These are phyloP conservation scores for Pseudomassariella vexata DNA, from an alignment of 2,329 filamentous ascomycete species.

Conservation along the genomic window DNA sequence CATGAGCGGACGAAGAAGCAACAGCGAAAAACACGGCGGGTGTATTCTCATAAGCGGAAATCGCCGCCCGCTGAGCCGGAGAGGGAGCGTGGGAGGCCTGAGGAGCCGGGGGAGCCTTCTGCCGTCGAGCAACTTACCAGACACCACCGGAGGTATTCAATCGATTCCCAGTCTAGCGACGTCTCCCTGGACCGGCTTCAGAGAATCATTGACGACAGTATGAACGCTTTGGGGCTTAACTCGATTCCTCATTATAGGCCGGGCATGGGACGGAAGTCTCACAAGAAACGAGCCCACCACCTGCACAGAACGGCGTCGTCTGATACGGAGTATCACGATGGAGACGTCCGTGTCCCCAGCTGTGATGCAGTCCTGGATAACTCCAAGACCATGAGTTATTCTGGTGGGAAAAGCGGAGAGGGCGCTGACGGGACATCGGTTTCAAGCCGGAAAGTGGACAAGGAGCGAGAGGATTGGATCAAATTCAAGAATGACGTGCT, in stretches of 20 bases:
- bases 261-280: conserved; percentile 37
- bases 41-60: conserved; percentile 34
- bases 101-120: conserved; percentile 3
- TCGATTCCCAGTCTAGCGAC: conserved; percentile 61
- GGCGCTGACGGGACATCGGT: conserved; percentile 34
- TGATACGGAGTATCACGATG: conserved; percentile 79
- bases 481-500: conserved; percentile 89
- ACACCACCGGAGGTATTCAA: conserved; percentile 43
- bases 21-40: conserved; percentile 43
- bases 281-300: conserved; percentile 26
- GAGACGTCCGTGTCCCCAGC: conserved; percentile 75
- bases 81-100: conserved; percentile 10
- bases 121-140: conserved; percentile 6
- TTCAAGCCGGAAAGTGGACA: conserved; percentile 45
- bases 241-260: conserved; percentile 37
- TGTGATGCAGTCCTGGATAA: conserved; percentile 87
- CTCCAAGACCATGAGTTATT: conserved; percentile 78
- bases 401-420: conserved; percentile 41
- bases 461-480: conserved; percentile 74
- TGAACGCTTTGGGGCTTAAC: conserved; percentile 47
- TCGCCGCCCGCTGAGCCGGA: conserved; percentile 24
- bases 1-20: conserved; percentile 67
- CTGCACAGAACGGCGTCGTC: conserved; percentile 56
- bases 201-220: conserved; percentile 66
- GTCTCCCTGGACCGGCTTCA: conserved; percentile 77